These are phyloP conservation scores for Parietichytrium sp. DNA, from an alignment of 108 stramenopile species.

Conservation along the genomic window DNA sequence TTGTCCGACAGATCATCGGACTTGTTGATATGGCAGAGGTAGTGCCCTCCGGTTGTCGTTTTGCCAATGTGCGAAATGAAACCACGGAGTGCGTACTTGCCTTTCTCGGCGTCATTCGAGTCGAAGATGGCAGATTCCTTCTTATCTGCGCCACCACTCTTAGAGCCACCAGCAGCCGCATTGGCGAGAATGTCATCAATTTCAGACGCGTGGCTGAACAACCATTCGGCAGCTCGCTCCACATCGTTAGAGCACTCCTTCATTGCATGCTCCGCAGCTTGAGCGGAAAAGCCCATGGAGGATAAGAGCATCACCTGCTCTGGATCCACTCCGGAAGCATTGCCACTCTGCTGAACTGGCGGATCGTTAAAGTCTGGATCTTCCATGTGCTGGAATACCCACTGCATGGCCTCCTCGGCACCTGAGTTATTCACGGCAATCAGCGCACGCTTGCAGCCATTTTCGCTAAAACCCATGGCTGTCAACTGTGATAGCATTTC, in stretches of 20 bases:
- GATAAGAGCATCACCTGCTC: slow-evolving; percentile 79
- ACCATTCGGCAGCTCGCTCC: slow-evolving; percentile 94
- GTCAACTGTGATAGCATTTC: slow-evolving; percentile 77
- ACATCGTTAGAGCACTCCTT: slow-evolving; percentile 74
- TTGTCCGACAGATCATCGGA: background rate
- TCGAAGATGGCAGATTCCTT: background rate
- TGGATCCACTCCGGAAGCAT: slow-evolving; percentile 71
- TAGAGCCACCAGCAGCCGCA: slow-evolving; percentile 5
- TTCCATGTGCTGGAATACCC: slow-evolving; percentile 90
- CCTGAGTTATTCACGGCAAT: slow-evolving; percentile 79
- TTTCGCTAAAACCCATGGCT: slow-evolving; percentile 95
- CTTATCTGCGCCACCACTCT: slow-evolving; percentile 6
- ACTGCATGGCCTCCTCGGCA: slow-evolving; percentile 90
- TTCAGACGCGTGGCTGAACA: slow-evolving; percentile 88
- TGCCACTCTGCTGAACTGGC: slow-evolving; percentile 49
- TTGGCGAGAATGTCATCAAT: slow-evolving; percentile 61
- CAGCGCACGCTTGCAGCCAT: slow-evolving; percentile 88
- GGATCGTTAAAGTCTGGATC: slow-evolving; percentile 97
- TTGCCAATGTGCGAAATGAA: slow-evolving; percentile 96
- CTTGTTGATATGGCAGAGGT: slow-evolving; percentile 91
- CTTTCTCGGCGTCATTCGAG: slow-evolving; percentile 65
- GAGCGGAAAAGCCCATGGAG: slow-evolving; percentile 77
- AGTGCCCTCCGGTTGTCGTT: slow-evolving; percentile 94
- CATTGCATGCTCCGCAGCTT: slow-evolving; percentile 84
- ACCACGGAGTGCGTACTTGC: slow-evolving; percentile 83